Conservation (phyloP, 805 yeast genomes). For the Metschnikowia picachoensis region DNA sequence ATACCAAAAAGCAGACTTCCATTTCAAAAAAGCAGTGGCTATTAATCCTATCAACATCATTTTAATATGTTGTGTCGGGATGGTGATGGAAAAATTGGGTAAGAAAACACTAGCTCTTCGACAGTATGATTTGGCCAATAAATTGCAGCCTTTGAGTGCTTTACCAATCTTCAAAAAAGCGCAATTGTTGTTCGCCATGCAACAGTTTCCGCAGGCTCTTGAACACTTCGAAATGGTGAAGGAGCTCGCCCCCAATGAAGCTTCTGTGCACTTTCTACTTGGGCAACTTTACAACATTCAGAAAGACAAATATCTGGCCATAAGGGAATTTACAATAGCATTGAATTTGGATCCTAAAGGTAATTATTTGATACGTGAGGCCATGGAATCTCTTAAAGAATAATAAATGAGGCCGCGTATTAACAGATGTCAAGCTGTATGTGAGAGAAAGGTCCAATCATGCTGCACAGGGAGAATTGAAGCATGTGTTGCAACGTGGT, state of each 20-base stretch:
- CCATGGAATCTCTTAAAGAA: constrained; percentile 54
- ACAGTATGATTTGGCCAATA: constrained; percentile 79
- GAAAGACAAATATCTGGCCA: constrained; percentile 71
- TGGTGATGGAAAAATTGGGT: constrained; percentile 78
- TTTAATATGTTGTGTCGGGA: constrained; percentile 87
- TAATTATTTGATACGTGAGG: constrained; percentile 77
- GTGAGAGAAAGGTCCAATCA: too few species aligned
- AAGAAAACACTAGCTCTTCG: constrained; percentile 67
- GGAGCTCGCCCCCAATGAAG: constrained; percentile 87
- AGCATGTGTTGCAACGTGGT: too few species aligned
- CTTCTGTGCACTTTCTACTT: constrained; percentile 82
- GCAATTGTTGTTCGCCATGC: constrained; percentile 68
- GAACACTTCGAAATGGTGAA: constrained; percentile 68
- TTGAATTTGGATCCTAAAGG: constrained; percentile 92
- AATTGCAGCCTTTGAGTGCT: constrained; percentile 80
- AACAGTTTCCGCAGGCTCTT: constrained; percentile 67
- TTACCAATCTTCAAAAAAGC: constrained; percentile 87
- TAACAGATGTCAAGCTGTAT: too few species aligned
- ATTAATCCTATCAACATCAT: constrained; percentile 91
- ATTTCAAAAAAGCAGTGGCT: constrained; percentile 80
- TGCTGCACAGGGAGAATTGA: too few species aligned
- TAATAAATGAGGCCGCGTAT: neutral
- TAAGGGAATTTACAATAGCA: constrained; percentile 83
- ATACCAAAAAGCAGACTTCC: constrained; percentile 75
- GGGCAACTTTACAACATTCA: constrained; percentile 83